Evolutionary conservation across 257 asterid genomes (phyloP).

Genomic region (Apocynum venetum): DNA sequence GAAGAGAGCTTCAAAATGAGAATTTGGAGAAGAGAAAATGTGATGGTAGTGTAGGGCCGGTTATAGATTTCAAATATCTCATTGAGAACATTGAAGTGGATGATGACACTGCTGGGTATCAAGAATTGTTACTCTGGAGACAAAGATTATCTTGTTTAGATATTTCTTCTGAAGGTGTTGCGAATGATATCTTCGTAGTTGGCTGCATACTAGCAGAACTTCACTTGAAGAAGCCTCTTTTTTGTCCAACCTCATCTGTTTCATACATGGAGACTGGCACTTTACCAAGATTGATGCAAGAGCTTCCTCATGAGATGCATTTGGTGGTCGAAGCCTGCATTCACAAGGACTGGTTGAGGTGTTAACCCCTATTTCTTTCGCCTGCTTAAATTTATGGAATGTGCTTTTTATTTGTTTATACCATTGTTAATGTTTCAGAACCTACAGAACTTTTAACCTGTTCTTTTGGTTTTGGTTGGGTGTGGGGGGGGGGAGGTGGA

Average conservation of each 20-base stretch:
- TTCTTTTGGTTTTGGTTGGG: background rate
- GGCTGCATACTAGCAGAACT: constrained; percentile 96
- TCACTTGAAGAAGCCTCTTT: constrained; percentile 74
- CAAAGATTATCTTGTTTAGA: constrained; percentile 36
- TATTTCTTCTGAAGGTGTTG: constrained; percentile 44
- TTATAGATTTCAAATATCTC: constrained; percentile 48
- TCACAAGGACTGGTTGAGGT: constrained; percentile 82
- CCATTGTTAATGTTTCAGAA: background rate
- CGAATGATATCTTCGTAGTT: constrained; percentile 78
- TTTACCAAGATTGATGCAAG: constrained; percentile 58
- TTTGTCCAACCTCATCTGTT: constrained; percentile 51
- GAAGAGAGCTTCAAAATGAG: constrained; percentile 31
- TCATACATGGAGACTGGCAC: constrained; percentile 60
- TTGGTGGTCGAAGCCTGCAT: constrained; percentile 75
- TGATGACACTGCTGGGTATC: constrained; percentile 71
- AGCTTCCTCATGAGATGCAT: constrained; percentile 65
- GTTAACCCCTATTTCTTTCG: constrained; percentile 22
- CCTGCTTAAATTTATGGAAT: constrained; percentile 6
- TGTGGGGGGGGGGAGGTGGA: background rate
- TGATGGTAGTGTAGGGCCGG: constrained; percentile 28
- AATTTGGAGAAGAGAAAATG: constrained; percentile 27
- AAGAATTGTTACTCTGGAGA: constrained; percentile 77
- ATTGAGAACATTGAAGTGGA: constrained; percentile 61
- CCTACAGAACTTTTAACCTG: background rate
- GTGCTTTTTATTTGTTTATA: background rate